phyloP scores from a whole-genome alignment of 2,329 filamentous ascomycete species.

The Phialophora macrospora region DNA sequence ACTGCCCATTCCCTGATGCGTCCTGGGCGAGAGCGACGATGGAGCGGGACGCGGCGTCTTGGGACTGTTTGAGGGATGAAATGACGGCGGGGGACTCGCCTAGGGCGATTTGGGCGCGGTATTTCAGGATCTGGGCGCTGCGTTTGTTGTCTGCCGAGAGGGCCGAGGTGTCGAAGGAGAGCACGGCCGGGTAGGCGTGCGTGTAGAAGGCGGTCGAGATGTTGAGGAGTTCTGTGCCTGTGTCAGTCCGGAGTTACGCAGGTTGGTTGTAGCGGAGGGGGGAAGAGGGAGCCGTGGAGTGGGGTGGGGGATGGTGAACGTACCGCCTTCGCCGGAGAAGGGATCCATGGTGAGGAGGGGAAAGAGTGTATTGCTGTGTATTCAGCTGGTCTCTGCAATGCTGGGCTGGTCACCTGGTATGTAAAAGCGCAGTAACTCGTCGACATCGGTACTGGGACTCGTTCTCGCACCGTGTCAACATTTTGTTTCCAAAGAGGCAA shows the following conservation, averaged over 20 bases:
- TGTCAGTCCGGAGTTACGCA: constrained; percentile 34
- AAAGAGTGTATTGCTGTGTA: background rate
- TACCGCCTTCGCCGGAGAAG: constrained; percentile 67
- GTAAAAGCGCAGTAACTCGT: background rate
- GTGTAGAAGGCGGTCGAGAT: constrained; percentile 70
- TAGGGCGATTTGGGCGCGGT: constrained; percentile 81
- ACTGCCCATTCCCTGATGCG: constrained; percentile 60
- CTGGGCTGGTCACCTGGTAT: background rate
- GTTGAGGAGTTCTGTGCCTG: constrained; percentile 64
- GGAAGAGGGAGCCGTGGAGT: background rate
- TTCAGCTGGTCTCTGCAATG: background rate
- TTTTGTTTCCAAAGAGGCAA: constrained; percentile 17
- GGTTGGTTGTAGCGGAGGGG: constrained; percentile 22
- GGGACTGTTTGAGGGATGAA: constrained; percentile 67
- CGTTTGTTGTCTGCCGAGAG: constrained; percentile 79
- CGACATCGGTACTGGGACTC: background rate
- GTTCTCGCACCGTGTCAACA: constrained; percentile 2
- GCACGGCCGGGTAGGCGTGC: constrained; percentile 83
- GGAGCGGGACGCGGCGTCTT: constrained; percentile 74
- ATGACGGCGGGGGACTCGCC: constrained; percentile 77
- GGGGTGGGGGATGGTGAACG: constrained; percentile 26
- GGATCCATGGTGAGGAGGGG: constrained; percentile 58
- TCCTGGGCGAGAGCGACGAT: constrained; percentile 76
- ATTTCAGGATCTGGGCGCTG: constrained; percentile 75
- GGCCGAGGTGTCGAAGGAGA: constrained; percentile 80